Evolutionary conservation across 192 early-diverging fungal genomes (phyloP).

Genomic region (Lobosporangium transversale): DNA sequence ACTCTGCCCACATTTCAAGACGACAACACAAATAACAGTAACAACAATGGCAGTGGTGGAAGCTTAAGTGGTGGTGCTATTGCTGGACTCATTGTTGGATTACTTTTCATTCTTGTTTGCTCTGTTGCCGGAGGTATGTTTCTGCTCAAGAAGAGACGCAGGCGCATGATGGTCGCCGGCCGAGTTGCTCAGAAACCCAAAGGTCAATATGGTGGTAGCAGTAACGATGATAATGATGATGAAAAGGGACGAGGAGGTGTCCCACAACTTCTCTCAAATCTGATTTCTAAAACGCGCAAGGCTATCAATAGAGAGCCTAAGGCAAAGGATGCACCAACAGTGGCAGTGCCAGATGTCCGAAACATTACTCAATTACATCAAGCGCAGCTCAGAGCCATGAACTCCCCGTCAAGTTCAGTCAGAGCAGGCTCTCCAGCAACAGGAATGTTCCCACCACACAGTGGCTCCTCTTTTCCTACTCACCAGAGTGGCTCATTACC

Average conservation of each 20-base stretch:
- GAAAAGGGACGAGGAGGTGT: not conserved
- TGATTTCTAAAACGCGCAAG: constrained; percentile 8
- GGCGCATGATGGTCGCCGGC: constrained; percentile 28
- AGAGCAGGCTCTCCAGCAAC: not conserved
- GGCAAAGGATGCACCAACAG: not conserved
- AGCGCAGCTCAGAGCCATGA: no score
- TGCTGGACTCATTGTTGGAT: constrained; percentile 27
- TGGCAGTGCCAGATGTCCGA: not conserved
- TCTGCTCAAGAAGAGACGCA: constrained; percentile 32
- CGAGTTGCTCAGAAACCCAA: constrained; percentile 2
- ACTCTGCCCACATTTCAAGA: not conserved
- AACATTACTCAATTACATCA: constrained; percentile 3
- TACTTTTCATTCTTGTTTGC: constrained; percentile 16
- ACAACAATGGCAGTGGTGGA: not conserved
- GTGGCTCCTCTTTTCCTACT: not conserved
- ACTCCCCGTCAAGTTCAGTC: not conserved
- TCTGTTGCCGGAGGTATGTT: constrained; percentile 21
- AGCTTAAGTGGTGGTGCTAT: constrained; percentile 35
- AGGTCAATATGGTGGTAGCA: not conserved
- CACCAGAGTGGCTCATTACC: constrained; percentile 12
- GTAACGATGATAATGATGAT: constrained; percentile 1
- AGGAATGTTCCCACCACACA: not conserved
- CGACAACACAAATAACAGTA: not conserved
- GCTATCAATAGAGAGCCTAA: not conserved
- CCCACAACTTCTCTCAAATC: not conserved